phyloP scores from a whole-genome alignment of 2,329 filamentous ascomycete species.

The Fusarium mexicanum region DNA sequence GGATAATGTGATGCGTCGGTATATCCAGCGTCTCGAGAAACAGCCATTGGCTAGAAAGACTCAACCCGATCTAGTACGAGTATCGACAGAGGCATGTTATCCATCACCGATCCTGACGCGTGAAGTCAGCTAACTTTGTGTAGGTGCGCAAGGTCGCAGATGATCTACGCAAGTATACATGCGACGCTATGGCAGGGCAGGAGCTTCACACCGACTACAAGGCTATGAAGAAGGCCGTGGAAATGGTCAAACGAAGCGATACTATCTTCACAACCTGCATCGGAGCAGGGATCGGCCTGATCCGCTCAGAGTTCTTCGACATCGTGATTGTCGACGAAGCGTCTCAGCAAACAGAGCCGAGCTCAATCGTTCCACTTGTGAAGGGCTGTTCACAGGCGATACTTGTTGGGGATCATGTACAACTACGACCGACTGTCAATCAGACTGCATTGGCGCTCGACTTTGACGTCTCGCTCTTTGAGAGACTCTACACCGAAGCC shows the following conservation, averaged over 20 bases:
- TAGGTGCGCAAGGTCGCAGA: conserved; percentile 49
- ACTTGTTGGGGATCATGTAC: conserved; percentile 58
- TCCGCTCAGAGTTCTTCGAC: conserved; percentile 51
- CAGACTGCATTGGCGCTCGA: conserved; percentile 47
- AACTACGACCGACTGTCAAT: conserved; percentile 55
- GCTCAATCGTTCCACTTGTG: conserved; percentile 51
- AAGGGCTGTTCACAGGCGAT: conserved; percentile 55
- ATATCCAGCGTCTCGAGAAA: conserved; percentile 28
- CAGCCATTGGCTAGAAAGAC: neutral
- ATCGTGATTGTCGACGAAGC: conserved; percentile 58
- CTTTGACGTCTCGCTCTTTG: conserved; percentile 56
- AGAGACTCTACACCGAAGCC: conserved; percentile 49
- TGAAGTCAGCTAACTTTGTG: neutral
- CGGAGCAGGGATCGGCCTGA: conserved; percentile 53
- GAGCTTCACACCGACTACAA: conserved; percentile 41
- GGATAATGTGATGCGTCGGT: conserved; percentile 54
- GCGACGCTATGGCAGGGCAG: conserved; percentile 46
- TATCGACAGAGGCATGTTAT: conserved; percentile 23
- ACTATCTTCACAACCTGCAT: conserved; percentile 58
- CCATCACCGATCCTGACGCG: accelerated
- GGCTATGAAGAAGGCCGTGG: conserved; percentile 50
- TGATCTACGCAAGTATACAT: conserved; percentile 49
- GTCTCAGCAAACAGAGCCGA: conserved; percentile 57
- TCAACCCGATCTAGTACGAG: neutral
- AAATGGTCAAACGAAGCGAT: conserved; percentile 48